phyloP scores from a whole-genome alignment of 495 filamentous ascomycete genomes.

The Annulohypoxylon maeteangense region DNA sequence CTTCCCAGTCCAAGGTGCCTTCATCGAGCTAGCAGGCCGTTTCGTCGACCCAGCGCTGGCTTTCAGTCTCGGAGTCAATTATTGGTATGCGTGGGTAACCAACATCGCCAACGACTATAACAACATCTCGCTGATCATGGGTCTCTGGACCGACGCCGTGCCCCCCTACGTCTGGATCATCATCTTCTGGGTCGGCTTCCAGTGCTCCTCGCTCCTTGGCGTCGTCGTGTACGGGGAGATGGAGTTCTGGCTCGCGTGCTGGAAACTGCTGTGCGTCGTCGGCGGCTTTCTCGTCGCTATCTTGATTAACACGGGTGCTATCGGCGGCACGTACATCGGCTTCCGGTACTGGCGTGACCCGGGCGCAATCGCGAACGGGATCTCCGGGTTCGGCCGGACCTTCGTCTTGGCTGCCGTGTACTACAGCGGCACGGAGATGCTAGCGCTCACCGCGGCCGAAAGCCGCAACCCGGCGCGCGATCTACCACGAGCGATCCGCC shows the following conservation, averaged over 20 bases:
- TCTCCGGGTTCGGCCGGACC: constrained; percentile 71
- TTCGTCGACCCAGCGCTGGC: constrained; percentile 65
- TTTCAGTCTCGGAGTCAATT: constrained; percentile 67
- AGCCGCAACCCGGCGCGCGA: constrained; percentile 73
- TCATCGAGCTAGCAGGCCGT: constrained; percentile 67
- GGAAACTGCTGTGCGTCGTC: constrained; percentile 55
- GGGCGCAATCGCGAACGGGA: constrained; percentile 68
- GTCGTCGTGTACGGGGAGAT: constrained; percentile 60
- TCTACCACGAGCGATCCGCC: constrained; percentile 70
- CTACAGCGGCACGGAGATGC: constrained; percentile 77
- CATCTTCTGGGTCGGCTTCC: constrained; percentile 66
- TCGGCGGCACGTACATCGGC: constrained; percentile 56
- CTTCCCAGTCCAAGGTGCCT: constrained; percentile 65
- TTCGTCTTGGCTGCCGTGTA: constrained; percentile 76
- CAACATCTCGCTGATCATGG: constrained; percentile 42
- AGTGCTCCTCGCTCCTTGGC: constrained; percentile 52
- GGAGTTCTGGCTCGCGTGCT: constrained; percentile 59
- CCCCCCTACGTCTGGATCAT: constrained; percentile 66
- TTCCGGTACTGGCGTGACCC: constrained; percentile 73
- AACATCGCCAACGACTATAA: constrained; percentile 56
- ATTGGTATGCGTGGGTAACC: constrained; percentile 69
- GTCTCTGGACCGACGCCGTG: constrained; percentile 40
- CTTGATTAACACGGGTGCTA: constrained; percentile 55
- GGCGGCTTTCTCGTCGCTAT: constrained; percentile 62
- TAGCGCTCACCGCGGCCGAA: constrained; percentile 76